A percentile compares a stretch with the other conserved stretches of the same genome.
Conservation (phyloP, 1,139 yeast genomes). For the Zygosaccharomyces sapae region DNA sequence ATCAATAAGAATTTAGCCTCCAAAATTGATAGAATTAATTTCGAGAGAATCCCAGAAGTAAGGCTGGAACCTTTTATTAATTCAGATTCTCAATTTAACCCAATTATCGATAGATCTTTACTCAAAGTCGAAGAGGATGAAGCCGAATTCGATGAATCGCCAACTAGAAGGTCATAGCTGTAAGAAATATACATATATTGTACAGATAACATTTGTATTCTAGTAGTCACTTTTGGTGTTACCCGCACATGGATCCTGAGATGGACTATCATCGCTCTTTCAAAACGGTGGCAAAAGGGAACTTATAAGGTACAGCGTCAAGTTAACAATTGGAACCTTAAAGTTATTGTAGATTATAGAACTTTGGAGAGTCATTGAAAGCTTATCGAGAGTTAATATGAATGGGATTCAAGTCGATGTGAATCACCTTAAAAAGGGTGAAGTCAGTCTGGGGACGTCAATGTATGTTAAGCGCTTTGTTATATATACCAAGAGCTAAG, state of each 20-base stretch:
- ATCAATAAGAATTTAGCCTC: constrained; percentile 21
- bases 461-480: constrained; percentile 45
- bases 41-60: constrained; percentile 21
- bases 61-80: constrained; percentile 17
- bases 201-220: too few relatives aligned
- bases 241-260: constrained; percentile 8
- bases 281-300: constrained; percentile 21
- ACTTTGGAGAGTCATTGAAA: not conserved
- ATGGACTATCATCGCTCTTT: not conserved
- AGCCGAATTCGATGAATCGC: constrained; percentile 16
- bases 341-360: not conserved
- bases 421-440: constrained; percentile 88
- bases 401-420: constrained; percentile 87
- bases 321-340: not conserved
- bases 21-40: constrained; percentile 17
- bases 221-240: not conserved
- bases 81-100: constrained; percentile 8
- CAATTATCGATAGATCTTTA: constrained; percentile 14
- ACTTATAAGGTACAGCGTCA: constrained; percentile 1
- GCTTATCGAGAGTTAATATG: constrained; percentile 43
- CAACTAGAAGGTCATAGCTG: constrained; percentile 13
- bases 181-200: too few relatives aligned
- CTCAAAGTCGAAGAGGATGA: constrained; percentile 14
- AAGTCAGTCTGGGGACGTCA: constrained; percentile 86
- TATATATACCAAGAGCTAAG: not conserved